phyloP scores from a whole-genome alignment of 768 basidiomycete species.

The Serendipita vermifera region DNA sequence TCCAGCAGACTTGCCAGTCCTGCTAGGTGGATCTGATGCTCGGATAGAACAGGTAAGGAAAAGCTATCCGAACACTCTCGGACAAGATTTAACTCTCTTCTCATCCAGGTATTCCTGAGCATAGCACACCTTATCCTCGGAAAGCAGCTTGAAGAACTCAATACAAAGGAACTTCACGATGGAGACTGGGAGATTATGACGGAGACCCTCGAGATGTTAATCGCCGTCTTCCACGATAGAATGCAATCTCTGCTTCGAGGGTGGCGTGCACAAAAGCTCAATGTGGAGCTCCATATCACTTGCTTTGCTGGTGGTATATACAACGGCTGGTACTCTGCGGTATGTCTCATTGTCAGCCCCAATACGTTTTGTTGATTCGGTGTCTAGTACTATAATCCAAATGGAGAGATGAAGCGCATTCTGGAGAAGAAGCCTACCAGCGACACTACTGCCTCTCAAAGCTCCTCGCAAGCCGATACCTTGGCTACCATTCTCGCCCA shows the following conservation, averaged over 20 bases:
- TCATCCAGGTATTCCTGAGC: neutral
- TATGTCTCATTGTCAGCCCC: neutral
- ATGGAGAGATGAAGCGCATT: neutral
- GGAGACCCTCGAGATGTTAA: conserved; percentile 4
- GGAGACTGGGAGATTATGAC: neutral
- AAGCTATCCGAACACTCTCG: neutral
- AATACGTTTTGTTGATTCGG: neutral
- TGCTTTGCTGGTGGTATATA: conserved; percentile 10
- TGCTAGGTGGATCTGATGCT: neutral
- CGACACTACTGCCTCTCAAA: neutral
- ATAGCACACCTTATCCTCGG: neutral
- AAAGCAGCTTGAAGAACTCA: neutral
- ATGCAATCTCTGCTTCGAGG: conserved; percentile 1
- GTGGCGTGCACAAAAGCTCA: conserved; percentile 7
- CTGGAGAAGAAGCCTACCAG: neutral
- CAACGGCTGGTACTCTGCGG: conserved; percentile 2
- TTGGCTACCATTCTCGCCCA: neutral
- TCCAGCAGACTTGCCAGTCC: conserved; percentile 1
- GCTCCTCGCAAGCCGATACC: neutral
- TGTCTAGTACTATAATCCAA: neutral
- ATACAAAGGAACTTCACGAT: neutral
- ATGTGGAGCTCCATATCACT: conserved; percentile 9
- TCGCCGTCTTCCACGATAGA: neutral
- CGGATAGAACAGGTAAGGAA: neutral
- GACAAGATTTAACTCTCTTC: too few relatives aligned